phyloP scores from a whole-genome alignment of 2,329 filamentous ascomycete species.

The Samsoniella hepiali region DNA sequence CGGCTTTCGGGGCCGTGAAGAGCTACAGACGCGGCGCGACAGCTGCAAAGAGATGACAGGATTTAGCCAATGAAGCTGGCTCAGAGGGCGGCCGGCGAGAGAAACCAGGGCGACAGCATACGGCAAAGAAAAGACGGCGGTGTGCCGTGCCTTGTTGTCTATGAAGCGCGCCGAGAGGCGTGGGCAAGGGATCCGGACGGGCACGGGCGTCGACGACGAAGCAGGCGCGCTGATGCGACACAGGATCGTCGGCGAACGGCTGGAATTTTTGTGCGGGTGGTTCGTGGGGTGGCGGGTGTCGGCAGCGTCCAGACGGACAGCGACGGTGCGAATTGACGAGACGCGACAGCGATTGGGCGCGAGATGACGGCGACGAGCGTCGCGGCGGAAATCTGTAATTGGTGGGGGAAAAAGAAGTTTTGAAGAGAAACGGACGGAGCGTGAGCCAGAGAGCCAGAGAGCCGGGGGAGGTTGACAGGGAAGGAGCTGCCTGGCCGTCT shows the following conservation, averaged over 20 bases:
- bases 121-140: neutral
- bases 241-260: neutral
- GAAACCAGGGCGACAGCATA: neutral
- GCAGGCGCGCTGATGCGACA: neutral
- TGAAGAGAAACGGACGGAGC: neutral
- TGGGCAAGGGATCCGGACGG: neutral
- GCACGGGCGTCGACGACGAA: neutral
- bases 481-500: neutral
- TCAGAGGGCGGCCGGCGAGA: neutral
- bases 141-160: neutral
- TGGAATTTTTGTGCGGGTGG: neutral
- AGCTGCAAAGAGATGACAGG: neutral
- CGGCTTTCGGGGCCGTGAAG: neutral
- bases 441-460: neutral
- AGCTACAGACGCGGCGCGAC: neutral
- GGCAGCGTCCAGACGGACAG: neutral
- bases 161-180: neutral
- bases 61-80: neutral
- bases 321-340: neutral
- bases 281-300: too few species aligned
- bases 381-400: neutral
- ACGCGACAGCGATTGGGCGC: neutral
- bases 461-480: neutral
- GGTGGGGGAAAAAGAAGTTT: conserved; percentile 4
- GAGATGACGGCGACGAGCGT: neutral